Base-by-base conservation (phyloP, 441 rosid species). In the Biscutella laevigata region DNA sequence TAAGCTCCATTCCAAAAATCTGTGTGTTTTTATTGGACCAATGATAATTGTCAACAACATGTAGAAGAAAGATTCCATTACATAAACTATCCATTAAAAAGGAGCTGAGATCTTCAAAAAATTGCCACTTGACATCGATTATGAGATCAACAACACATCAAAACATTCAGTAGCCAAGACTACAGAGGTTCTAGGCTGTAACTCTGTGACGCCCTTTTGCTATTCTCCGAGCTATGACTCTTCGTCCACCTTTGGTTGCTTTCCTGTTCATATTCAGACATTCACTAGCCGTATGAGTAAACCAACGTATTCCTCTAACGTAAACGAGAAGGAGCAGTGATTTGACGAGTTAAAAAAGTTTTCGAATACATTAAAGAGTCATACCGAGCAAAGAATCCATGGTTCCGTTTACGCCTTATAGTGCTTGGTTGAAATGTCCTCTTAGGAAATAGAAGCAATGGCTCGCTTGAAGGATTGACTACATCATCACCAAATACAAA, bases 241-340 rank as follows among this genome's bases (percentile, higher is more conserved):
- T 82, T 37, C 92, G 76, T 13, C 99, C 99, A 36, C 99, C 99
- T 73, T 82, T 92, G 27, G 97, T 92, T 61, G 97, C 91, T 72
- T 88, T 92, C 30, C 97, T 92, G 99, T 59, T 61, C 64, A 74
- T 33, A 38, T 49, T 60, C 50, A 69, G 0, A 63, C 56, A 39
- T 44, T 41, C 42, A 38, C 21, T 26, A 58, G 59, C 33, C 21
- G 5, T 19, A 16, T 52, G 34, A 55, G 73, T 35, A 44, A 62
- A 15, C 68, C 25, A 59, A 38, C 20, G 0, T 14, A 20, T 10
- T 25, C 6, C 4, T 33, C 25, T 12, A 19, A 29, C 13, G 11
- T 15, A 14, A 59, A 49, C n/a, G 17, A 33, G 34, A 35, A 41
- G 2, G 17, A 22, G 42, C 29, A 30, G 19, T 12, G 29, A 37